Evolutionary conservation across 805 yeast species (phyloP).

Genomic region (Candida xyloterini): DNA sequence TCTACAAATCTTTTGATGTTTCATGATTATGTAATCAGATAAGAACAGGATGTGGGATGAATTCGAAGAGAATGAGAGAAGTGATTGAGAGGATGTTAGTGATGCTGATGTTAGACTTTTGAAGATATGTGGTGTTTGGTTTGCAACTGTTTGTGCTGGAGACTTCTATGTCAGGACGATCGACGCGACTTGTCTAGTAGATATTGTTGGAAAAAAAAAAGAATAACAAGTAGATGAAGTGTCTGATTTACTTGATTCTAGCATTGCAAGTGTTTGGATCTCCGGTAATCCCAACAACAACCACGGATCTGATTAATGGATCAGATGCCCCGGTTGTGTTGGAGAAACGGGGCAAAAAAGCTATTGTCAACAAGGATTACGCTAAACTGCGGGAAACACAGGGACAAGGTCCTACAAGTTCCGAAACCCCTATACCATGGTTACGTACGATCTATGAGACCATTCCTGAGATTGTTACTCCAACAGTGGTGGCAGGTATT

Average conservation of each 20-base stretch:
- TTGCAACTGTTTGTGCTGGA: too few species aligned
- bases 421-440: slow-evolving; percentile 63
- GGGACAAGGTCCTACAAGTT: slow-evolving; percentile 11
- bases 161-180: too few species aligned
- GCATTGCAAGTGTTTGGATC: slow-evolving; percentile 4
- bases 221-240: slow-evolving; percentile 5
- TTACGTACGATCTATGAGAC: slow-evolving; percentile 61
- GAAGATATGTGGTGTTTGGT: too few species aligned
- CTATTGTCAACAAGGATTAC: slow-evolving; percentile 27
- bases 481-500: slow-evolving; percentile 61
- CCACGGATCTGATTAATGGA: not conserved
- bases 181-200: too few species aligned
- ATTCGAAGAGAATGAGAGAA: too few species aligned
- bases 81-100: too few species aligned
- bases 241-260: slow-evolving; percentile 3
- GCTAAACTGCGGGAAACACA: slow-evolving; percentile 17
- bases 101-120: too few species aligned
- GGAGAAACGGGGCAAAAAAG: slow-evolving; percentile 22
- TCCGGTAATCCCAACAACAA: not conserved
- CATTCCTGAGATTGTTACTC: slow-evolving; percentile 56
- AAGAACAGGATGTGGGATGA: too few species aligned
- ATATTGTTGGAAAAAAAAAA: not conserved
- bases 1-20: not conserved
- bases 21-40: too few species aligned
- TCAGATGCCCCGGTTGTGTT: slow-evolving; percentile 3